Evolutionary conservation across 2,329 filamentous ascomycete genomes (phyloP), one percentile per base, ranked within the genome.

Genomic region (Neonectria sp.): DNA sequence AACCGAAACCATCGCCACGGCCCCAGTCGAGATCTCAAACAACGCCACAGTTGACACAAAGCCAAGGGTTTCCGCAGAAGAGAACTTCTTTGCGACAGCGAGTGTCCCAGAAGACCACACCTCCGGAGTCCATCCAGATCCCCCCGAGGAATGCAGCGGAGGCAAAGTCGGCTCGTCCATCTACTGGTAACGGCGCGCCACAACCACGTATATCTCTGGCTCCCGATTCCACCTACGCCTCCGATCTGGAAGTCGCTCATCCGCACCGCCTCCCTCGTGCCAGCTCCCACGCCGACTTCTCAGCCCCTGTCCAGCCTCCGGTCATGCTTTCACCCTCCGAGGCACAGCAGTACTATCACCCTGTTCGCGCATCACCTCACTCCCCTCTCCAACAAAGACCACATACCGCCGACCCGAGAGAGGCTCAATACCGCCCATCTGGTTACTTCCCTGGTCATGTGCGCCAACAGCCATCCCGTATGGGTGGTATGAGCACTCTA

Each of bases 351-450:
- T 87, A 84, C 71, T 91, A 90, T 78, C 87, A 86, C 12, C 89
- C 90, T 0, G 89, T 91, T 2, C 86, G 86, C 51, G 89, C 89
- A 15, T 90, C 86, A 51, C 89, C 89, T 4, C 86, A 91, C 71
- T 91, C 89, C 6, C 89, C 90, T 13, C 79, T 91, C 1, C 89
- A 91, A 76, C 88, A 88, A 74, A 81, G 85, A 35, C 88, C 86
- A 31, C 88, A 87, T 78, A 91, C 85, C 21, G 83, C 88, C 2
- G 85, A 83, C 33, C 69, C 71, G 2, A 67, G 62, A 13, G 73
- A 77, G 8, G 74, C 77, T 45, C 74, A 72, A 27, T 74, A 77
- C 40, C 76, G 67, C 63, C 71, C 72, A 68, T 72, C 82, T 73
- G 60, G 77, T 55, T 78, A 78, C 55, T 79, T 82, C 37, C 74